Evolutionary conservation across 805 yeast genomes (phyloP).

Genomic region (Pichia phayaonensis): DNA sequence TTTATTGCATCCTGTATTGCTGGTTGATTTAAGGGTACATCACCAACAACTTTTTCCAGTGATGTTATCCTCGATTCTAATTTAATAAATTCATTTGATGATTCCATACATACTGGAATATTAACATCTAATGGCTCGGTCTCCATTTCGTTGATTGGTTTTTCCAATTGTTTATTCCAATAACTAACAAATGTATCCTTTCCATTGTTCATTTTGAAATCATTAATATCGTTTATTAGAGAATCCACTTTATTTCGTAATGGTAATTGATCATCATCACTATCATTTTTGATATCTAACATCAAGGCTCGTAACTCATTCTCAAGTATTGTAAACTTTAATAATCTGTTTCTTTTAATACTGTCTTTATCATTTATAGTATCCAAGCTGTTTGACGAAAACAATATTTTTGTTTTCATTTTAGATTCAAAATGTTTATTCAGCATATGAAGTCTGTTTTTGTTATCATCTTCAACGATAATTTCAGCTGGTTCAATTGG

Average conservation of each 20-base stretch:
- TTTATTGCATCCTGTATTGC: constrained; percentile 20
- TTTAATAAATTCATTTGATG: background rate
- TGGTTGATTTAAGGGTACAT: background rate
- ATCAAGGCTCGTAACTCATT: constrained; percentile 9
- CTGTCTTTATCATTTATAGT: background rate
- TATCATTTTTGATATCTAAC: constrained; percentile 8
- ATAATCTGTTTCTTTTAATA: background rate
- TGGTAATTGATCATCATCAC: background rate
- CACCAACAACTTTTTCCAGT: constrained; percentile 10
- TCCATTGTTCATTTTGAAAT: background rate
- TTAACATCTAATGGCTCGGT: background rate
- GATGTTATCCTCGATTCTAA: constrained; percentile 12
- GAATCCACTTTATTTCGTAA: constrained; percentile 2
- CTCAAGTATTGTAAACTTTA: constrained; percentile 9
- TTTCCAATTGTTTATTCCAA: constrained; percentile 8
- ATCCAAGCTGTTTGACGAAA: background rate
- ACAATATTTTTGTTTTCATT: background rate
- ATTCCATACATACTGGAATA: background rate
- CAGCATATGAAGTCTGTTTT: background rate
- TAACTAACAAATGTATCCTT: constrained; percentile 3
- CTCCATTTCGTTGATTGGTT: background rate
- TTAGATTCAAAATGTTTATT: constrained; percentile 5
- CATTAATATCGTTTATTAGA: background rate
- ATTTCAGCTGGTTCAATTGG: background rate
- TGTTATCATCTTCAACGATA: constrained; percentile 1